These are phyloP conservation scores for Tephrocybe sp. DNA, from an alignment of 768 basidiomycete genomes.

Conservation along the genomic window DNA sequence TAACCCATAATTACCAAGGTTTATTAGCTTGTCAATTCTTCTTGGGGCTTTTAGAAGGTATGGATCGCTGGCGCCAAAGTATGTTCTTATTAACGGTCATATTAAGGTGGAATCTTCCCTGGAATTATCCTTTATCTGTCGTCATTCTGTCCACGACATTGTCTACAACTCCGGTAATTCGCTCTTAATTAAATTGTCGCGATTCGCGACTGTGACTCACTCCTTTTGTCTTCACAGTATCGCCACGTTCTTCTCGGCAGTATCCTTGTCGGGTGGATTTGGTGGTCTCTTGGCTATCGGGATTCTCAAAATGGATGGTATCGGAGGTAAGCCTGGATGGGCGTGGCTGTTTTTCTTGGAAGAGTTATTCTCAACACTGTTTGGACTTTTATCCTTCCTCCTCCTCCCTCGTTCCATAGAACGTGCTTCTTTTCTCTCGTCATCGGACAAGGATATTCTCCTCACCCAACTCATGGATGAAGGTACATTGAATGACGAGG, in stretches of 20 bases:
- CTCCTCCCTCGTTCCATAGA: slow-evolving; percentile 39
- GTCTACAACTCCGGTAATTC: slow-evolving; percentile 8
- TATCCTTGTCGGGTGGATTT: slow-evolving; percentile 52
- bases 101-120: slow-evolving; percentile 32
- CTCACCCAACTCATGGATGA: slow-evolving; percentile 38
- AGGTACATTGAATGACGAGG: slow-evolving; percentile 21
- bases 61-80: too few species aligned
- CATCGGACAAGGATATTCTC: slow-evolving; percentile 34
- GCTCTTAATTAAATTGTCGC: neutral
- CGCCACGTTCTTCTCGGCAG: too few species aligned
- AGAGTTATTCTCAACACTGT: slow-evolving; percentile 46
- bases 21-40: slow-evolving; percentile 48
- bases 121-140: too few species aligned
- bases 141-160: slow-evolving; percentile 29
- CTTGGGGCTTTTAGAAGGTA: slow-evolving; percentile 47
- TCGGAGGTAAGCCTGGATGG: too few species aligned
- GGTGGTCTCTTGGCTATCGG: slow-evolving; percentile 59
- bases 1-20: too few species aligned
- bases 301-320: slow-evolving; percentile 48
- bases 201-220: too few species aligned
- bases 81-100: slow-evolving; percentile 24
- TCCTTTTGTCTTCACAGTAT: too few species aligned
- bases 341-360: too few species aligned
- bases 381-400: slow-evolving; percentile 41
- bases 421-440: slow-evolving; percentile 35